Conservation (phyloP, 2,329 filamentous ascomycete species). For the Seiridium cupressi region DNA sequence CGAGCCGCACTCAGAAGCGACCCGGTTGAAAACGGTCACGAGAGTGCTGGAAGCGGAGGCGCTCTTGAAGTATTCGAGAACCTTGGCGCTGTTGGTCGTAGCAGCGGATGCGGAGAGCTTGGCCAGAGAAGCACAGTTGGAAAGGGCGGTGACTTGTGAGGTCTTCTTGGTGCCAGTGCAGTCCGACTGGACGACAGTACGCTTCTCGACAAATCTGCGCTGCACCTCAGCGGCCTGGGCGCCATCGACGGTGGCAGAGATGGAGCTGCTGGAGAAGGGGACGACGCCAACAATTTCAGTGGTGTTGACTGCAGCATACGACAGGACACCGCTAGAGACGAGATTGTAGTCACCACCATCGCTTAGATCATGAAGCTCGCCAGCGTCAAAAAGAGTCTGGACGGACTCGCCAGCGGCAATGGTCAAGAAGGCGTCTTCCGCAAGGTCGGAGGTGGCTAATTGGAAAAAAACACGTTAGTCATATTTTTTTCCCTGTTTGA, state of each 20-base stretch:
- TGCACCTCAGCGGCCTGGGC: slow-evolving; percentile 48
- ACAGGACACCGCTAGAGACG: slow-evolving; percentile 53
- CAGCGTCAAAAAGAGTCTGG: slow-evolving; percentile 52
- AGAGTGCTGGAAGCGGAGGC: slow-evolving; percentile 44
- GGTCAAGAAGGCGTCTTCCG: slow-evolving; percentile 47
- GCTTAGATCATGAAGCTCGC: slow-evolving; percentile 51
- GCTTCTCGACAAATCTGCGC: slow-evolving; percentile 47
- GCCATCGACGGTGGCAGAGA: slow-evolving; percentile 57
- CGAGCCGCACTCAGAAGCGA: slow-evolving; percentile 54
- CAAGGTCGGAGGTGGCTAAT: slow-evolving; percentile 34
- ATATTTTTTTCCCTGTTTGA: too few relatives aligned
- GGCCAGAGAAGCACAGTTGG: slow-evolving; percentile 53
- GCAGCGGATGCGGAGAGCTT: slow-evolving; percentile 50
- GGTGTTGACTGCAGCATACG: slow-evolving; percentile 49
- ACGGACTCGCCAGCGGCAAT: slow-evolving; percentile 49
- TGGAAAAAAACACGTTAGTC: too few relatives aligned
- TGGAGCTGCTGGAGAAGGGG: slow-evolving; percentile 56
- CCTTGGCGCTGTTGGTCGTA: slow-evolving; percentile 45
- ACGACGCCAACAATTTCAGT: slow-evolving; percentile 54
- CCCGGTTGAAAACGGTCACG: slow-evolving; percentile 44
- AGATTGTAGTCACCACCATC: slow-evolving; percentile 55
- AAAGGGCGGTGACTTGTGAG: slow-evolving; percentile 48
- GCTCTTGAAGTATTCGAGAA: slow-evolving; percentile 63
- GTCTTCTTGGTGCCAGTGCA: slow-evolving; percentile 48
- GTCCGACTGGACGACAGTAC: slow-evolving; percentile 49